phyloP scores from a whole-genome alignment of 2,329 filamentous ascomycete species.

The Scytalidium sp. region DNA sequence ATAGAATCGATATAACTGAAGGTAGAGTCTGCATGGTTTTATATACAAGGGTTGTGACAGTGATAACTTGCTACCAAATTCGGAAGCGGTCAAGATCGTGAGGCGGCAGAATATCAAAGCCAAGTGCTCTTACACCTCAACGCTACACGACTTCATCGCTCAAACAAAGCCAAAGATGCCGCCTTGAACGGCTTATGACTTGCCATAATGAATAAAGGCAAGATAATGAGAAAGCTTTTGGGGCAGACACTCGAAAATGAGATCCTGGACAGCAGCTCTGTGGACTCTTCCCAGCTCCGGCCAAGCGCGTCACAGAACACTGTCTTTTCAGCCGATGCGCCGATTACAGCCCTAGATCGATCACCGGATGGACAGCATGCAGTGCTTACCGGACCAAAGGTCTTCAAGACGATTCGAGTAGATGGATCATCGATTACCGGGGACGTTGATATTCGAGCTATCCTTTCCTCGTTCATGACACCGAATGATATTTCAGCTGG shows the following conservation, averaged over 20 bases:
- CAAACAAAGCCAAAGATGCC: constrained; percentile 15
- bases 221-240: constrained; percentile 29
- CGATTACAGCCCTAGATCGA: constrained; percentile 56
- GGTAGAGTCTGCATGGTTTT: no score
- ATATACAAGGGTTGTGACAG: no score
- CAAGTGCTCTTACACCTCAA: neutral
- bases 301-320: constrained; percentile 50
- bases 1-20: no score
- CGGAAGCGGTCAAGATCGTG: neutral
- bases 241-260: constrained; percentile 19
- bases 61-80: neutral
- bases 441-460: constrained; percentile 54
- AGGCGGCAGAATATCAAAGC: neutral
- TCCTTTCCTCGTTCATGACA: constrained; percentile 48
- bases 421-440: constrained; percentile 52
- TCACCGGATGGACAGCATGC: constrained; percentile 54
- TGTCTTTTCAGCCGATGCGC: constrained; percentile 46
- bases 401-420: constrained; percentile 54
- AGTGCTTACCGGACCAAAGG: constrained; percentile 56
- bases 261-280: constrained; percentile 14
- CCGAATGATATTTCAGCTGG: constrained; percentile 36
- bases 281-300: constrained; percentile 22
- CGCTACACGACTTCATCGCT: neutral
- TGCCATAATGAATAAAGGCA: constrained; percentile 26
- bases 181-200: constrained; percentile 14